These are phyloP conservation scores for Fistulina hepatica DNA, from an alignment of 1,284 basidiomycete genomes.

Conservation along the genomic window DNA sequence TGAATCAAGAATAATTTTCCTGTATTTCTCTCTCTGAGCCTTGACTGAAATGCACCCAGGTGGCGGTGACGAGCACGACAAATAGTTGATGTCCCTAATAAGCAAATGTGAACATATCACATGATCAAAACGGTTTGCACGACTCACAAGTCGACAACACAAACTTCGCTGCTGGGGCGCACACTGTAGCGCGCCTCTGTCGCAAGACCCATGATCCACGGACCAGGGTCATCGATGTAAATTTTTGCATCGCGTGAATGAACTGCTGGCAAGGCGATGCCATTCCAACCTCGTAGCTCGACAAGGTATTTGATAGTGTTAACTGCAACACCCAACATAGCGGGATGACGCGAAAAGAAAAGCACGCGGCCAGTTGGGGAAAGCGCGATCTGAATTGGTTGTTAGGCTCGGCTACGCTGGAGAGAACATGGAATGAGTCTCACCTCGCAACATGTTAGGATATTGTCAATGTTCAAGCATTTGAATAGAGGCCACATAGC, in stretches of 20 bases:
- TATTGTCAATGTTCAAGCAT: conserved; percentile 87
- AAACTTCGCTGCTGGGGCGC: conserved; percentile 70
- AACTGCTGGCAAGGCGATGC: conserved; percentile 74
- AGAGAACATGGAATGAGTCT: conserved; percentile 14
- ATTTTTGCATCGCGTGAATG: conserved; percentile 87
- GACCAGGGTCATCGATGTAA: conserved; percentile 79
- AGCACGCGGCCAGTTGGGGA: conserved; percentile 87
- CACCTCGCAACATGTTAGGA: conserved; percentile 88
- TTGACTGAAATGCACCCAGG: conserved; percentile 71
- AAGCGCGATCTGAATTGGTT: conserved; percentile 59
- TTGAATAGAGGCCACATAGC: conserved; percentile 98
- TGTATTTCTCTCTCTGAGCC: conserved; percentile 76
- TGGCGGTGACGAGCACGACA: conserved; percentile 73
- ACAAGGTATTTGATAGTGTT: conserved; percentile 87
- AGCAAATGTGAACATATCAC: conserved; percentile 3
- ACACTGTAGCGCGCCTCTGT: conserved; percentile 78
- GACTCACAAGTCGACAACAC: conserved; percentile 82
- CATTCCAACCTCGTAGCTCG: conserved; percentile 90
- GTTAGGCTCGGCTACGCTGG: conserved; percentile 3
- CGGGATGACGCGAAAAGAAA: conserved; percentile 84
- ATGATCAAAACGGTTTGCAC: conserved; percentile 5
- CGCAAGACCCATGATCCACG: conserved; percentile 89
- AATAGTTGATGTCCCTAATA: conserved; percentile 78
- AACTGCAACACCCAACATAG: conserved; percentile 86
- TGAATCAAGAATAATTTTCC: conserved; percentile 63